Percentiles rank a stretch among this genome's conserved stretches.
phyloP scores from a whole-genome alignment of 2,329 filamentous ascomycete species.

The Stachybotrys elegans region DNA sequence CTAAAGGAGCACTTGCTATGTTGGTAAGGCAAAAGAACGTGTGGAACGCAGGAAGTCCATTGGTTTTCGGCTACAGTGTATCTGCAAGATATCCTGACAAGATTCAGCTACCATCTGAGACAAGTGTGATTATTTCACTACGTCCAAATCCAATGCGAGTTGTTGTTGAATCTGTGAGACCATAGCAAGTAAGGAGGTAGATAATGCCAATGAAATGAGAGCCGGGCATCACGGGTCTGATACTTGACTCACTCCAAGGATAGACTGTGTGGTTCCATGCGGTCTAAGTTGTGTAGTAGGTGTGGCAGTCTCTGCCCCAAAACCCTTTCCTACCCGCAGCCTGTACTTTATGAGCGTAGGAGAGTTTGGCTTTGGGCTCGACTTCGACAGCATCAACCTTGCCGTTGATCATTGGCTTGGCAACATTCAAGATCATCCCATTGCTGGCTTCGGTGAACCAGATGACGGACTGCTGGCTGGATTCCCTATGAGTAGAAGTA shows the following conservation, averaged over 20 bases:
- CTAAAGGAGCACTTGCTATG: too few relatives aligned
- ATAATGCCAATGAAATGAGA: background rate
- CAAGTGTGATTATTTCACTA: too few relatives aligned
- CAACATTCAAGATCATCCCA: background rate
- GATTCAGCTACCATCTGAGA: too few relatives aligned
- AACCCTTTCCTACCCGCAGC: background rate
- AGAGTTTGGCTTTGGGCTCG: background rate
- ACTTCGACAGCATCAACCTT: background rate
- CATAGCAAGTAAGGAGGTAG: background rate
- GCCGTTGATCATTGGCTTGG: background rate
- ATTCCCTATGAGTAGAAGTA: too few relatives aligned
- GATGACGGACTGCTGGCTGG: conserved; percentile 1
- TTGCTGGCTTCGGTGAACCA: conserved; percentile 1
- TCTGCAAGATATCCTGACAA: too few relatives aligned
- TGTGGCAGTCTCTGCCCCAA: conserved; percentile 2
- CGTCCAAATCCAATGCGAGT: background rate
- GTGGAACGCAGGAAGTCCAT: too few relatives aligned
- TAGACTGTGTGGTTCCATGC: conserved; percentile 3
- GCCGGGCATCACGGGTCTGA: background rate
- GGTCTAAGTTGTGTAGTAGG: background rate
- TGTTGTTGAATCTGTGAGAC: background rate
- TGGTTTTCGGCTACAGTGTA: too few relatives aligned
- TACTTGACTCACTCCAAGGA: background rate
- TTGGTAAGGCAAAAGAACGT: too few relatives aligned
- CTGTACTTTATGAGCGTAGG: background rate